Evolutionary conservation across 2,329 filamentous ascomycete genomes (phyloP).

Genomic region (Exophiala bonariae): DNA sequence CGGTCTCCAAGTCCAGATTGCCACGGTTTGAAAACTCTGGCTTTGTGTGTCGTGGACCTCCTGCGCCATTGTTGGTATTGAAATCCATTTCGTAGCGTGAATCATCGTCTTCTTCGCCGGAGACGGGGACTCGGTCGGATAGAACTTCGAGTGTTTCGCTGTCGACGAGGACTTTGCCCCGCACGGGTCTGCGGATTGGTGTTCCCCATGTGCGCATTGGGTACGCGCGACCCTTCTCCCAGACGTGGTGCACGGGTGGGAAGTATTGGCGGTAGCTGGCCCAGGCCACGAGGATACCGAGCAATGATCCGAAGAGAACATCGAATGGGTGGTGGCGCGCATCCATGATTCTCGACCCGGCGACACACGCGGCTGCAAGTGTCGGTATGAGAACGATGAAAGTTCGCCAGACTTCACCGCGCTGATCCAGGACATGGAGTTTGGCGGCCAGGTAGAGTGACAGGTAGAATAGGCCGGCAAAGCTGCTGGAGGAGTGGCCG

Average conservation of each 20-base stretch:
- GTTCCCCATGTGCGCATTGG: constrained; percentile 60
- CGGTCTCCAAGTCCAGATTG: constrained; percentile 15
- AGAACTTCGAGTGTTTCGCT: constrained; percentile 12
- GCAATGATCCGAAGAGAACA: constrained; percentile 55
- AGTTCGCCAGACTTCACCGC: constrained; percentile 61
- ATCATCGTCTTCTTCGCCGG: constrained; percentile 13
- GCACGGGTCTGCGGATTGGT: constrained; percentile 16
- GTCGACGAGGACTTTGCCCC: constrained; percentile 15
- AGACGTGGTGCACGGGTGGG: constrained; percentile 54
- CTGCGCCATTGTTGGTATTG: background rate
- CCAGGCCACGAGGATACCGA: constrained; percentile 55
- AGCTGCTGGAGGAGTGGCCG: constrained; percentile 53
- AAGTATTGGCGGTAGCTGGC: constrained; percentile 61
- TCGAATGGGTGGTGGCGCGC: constrained; percentile 63
- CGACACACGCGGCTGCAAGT: constrained; percentile 55
- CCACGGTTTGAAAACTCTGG: constrained; percentile 3
- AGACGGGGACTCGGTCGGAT: constrained; percentile 8
- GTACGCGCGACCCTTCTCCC: constrained; percentile 60
- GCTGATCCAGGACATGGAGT: constrained; percentile 59
- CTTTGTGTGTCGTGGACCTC: background rate
- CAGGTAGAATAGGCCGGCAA: constrained; percentile 60
- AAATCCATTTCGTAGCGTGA: constrained; percentile 12
- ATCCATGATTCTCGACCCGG: constrained; percentile 62
- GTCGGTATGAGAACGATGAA: constrained; percentile 55
- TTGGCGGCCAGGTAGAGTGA: constrained; percentile 61